These are phyloP conservation scores for Colletotrichum destructivum DNA, from an alignment of 2,329 filamentous ascomycete species.

Conservation along the genomic window DNA sequence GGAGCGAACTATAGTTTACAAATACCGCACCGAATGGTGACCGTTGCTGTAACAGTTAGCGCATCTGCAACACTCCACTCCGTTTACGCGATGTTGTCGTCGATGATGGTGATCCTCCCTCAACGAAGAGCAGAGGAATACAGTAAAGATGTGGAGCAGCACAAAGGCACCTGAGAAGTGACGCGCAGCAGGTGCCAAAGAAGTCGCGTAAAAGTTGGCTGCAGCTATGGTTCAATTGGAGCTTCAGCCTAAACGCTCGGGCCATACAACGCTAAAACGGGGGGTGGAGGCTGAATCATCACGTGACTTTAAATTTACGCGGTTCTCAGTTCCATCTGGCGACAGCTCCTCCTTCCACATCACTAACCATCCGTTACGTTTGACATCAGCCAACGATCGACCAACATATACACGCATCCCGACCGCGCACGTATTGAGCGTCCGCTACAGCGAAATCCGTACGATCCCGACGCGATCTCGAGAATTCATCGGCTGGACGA, in stretches of 20 bases:
- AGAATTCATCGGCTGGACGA: slow-evolving; percentile 5
- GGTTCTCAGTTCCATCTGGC: slow-evolving; percentile 20
- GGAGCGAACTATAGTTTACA: background rate
- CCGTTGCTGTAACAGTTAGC: slow-evolving; percentile 8
- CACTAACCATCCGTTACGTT: slow-evolving; percentile 9
- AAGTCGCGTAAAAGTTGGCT: slow-evolving; percentile 34
- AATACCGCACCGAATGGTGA: slow-evolving; percentile 13
- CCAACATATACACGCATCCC: slow-evolving; percentile 16
- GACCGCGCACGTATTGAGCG: background rate
- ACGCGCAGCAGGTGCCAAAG: slow-evolving; percentile 35
- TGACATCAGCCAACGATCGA: slow-evolving; percentile 23
- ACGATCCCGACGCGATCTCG: background rate
- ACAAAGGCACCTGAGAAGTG: slow-evolving; percentile 13
- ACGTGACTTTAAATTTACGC: slow-evolving; percentile 59
- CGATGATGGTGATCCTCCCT: slow-evolving; percentile 5
- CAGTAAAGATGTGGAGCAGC: slow-evolving; percentile 14
- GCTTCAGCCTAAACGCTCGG: slow-evolving; percentile 34
- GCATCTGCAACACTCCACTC: slow-evolving; percentile 22
- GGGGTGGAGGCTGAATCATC: slow-evolving; percentile 43
- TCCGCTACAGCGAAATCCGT: background rate
- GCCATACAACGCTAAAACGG: background rate
- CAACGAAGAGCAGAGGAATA: background rate
- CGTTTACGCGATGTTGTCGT: background rate
- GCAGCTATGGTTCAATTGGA: slow-evolving; percentile 10
- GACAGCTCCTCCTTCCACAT: slow-evolving; percentile 42